These are phyloP conservation scores for Monosporascus sp. DNA, from an alignment of 2,329 filamentous ascomycete genomes.

Conservation along the genomic window DNA sequence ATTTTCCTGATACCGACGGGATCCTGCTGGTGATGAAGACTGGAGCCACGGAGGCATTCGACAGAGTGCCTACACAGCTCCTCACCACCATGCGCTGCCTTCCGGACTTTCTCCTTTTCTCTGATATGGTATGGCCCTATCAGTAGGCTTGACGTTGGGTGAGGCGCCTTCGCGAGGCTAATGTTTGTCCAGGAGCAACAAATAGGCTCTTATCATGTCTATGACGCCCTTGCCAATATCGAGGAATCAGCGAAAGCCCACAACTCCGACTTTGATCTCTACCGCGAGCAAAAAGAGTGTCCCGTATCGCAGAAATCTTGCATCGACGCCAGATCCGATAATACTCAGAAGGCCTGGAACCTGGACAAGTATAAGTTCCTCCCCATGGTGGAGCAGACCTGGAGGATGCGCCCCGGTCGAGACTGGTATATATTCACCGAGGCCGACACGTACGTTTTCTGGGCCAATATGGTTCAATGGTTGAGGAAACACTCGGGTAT, in stretches of 20 bases:
- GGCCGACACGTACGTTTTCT: conserved; percentile 53
- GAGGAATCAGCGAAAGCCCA: conserved; percentile 31
- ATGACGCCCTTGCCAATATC: conserved; percentile 32
- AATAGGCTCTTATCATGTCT: conserved; percentile 38
- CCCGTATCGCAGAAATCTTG: conserved; percentile 42
- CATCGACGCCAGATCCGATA: conserved; percentile 24
- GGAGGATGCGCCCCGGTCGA: conserved; percentile 44
- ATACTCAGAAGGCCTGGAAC: conserved; percentile 38
- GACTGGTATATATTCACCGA: conserved; percentile 59
- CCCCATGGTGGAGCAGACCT: conserved; percentile 52
- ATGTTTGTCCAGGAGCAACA: conserved; percentile 36
- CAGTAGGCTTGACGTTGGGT: background rate
- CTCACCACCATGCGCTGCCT: conserved; percentile 49
- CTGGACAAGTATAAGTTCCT: conserved; percentile 59
- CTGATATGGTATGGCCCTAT: conserved; percentile 38
- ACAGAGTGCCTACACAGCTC: conserved; percentile 50
- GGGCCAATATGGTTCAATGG: conserved; percentile 47
- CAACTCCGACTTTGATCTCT: conserved; percentile 39
- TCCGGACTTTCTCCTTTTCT: conserved; percentile 52
- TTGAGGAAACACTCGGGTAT: conserved; percentile 34
- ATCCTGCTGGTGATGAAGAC: conserved; percentile 54
- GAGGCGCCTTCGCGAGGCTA: background rate
- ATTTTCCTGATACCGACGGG: conserved; percentile 37
- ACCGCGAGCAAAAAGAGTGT: conserved; percentile 39
- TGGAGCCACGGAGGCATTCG: conserved; percentile 49